A percentile compares a stretch with the other conserved stretches of the same genome.
phyloP scores from a whole-genome alignment of 345 rosid genomes.

The Eucalyptus marginata region DNA sequence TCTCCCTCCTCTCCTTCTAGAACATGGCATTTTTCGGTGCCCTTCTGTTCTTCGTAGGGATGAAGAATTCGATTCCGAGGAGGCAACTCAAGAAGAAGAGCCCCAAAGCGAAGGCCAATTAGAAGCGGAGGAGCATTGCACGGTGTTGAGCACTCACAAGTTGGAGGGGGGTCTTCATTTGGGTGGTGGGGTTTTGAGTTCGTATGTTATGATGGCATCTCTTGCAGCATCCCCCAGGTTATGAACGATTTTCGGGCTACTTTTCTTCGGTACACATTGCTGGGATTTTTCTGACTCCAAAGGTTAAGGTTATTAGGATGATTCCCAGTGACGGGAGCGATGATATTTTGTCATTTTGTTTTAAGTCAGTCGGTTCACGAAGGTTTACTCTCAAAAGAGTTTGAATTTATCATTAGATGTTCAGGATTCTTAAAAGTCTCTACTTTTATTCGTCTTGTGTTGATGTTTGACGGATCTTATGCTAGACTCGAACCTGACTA shows the following conservation, averaged over 20 bases:
- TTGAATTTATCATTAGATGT: neutral
- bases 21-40: slow-evolving; percentile 81
- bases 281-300: neutral
- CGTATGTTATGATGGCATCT: neutral
- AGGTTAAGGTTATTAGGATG: neutral
- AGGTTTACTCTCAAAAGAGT: neutral
- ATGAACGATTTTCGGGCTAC: neutral
- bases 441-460: neutral
- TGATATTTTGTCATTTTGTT: neutral
- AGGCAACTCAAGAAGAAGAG: slow-evolving; percentile 55
- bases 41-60: slow-evolving; percentile 72
- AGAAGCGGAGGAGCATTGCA: neutral
- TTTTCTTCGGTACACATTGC: neutral
- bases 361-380: neutral
- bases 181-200: neutral
- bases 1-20: slow-evolving; percentile 10
- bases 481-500: neutral
- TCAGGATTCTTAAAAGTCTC: neutral
- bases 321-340: neutral
- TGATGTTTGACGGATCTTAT: neutral
- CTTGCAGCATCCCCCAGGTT: neutral
- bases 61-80: slow-evolving; percentile 67
- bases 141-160: neutral
- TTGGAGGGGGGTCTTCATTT: neutral
- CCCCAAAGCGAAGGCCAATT: slow-evolving; percentile 39